phyloP scores from a whole-genome alignment of 2,329 filamentous ascomycete species.

The Exophiala phaeomuriformis region DNA sequence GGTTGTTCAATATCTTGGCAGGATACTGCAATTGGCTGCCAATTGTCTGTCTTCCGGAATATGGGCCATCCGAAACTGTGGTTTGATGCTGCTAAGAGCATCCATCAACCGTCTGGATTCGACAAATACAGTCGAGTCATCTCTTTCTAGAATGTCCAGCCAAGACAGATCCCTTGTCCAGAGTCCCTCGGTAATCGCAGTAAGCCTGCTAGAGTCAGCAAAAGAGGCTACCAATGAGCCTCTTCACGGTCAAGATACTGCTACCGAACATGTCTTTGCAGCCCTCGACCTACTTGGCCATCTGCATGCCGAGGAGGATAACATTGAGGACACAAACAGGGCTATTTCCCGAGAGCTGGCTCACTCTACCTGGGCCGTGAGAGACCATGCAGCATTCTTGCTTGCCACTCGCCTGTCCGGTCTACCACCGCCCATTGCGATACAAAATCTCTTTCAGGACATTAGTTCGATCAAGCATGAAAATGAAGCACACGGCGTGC shows the following conservation, averaged over 20 bases:
- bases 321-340: conserved; percentile 31
- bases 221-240: neutral
- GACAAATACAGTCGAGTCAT: neutral
- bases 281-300: conserved; percentile 40
- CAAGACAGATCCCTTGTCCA: neutral
- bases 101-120: conserved; percentile 41
- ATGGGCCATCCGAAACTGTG: conserved; percentile 93
- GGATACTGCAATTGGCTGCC: conserved; percentile 71
- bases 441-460: conserved; percentile 1
- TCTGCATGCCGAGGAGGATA: conserved; percentile 26
- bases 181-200: conserved; percentile 8
- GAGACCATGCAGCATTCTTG: conserved; percentile 40
- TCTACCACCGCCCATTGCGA: neutral
- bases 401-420: conserved; percentile 10
- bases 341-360: conserved; percentile 36
- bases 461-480: conserved; percentile 20
- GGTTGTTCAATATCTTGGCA: conserved; percentile 66
- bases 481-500: conserved; percentile 38
- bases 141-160: neutral
- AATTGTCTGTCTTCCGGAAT: conserved; percentile 70
- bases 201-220: conserved; percentile 11
- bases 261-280: conserved; percentile 34
- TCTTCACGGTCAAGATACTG: neutral
- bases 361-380: conserved; percentile 40
- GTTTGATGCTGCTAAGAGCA: conserved; percentile 78